Evolutionary conservation across 257 asterid genomes (phyloP).

Genomic region (Przewalskia tangutica): DNA sequence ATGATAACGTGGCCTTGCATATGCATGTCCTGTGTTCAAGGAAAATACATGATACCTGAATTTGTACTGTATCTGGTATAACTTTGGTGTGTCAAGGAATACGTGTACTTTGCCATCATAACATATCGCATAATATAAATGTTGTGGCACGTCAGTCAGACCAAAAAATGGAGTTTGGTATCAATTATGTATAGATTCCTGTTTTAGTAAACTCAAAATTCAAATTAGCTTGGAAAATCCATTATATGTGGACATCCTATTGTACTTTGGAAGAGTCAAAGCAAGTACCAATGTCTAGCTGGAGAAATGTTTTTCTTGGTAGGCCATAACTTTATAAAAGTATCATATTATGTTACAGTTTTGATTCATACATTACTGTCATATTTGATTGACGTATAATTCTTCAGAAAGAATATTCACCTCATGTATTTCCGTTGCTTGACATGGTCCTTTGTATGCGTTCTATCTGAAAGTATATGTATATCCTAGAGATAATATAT

Average conservation of each 20-base stretch:
- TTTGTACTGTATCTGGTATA: neutral
- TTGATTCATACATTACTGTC: neutral
- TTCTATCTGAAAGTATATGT: too few species aligned
- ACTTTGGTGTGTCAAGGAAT: neutral
- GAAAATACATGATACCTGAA: neutral
- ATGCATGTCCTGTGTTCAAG: neutral
- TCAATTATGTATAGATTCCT: neutral
- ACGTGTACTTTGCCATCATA: neutral
- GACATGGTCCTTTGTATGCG: neutral
- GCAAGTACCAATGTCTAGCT: neutral
- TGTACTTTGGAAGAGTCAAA: neutral
- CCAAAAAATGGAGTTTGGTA: neutral
- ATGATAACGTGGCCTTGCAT: neutral
- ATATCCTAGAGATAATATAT: too few species aligned
- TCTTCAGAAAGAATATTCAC: neutral
- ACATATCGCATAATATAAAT: neutral
- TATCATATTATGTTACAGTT: neutral
- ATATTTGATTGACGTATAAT: neutral
- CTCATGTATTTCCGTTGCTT: neutral
- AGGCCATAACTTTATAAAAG: neutral
- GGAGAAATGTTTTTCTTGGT: neutral
- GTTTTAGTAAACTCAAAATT: neutral
- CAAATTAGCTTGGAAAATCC: neutral
- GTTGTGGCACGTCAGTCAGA: neutral
- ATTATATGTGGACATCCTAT: neutral